Conservation (phyloP, 257 asterid genomes). For the Cruciata laevipes region DNA sequence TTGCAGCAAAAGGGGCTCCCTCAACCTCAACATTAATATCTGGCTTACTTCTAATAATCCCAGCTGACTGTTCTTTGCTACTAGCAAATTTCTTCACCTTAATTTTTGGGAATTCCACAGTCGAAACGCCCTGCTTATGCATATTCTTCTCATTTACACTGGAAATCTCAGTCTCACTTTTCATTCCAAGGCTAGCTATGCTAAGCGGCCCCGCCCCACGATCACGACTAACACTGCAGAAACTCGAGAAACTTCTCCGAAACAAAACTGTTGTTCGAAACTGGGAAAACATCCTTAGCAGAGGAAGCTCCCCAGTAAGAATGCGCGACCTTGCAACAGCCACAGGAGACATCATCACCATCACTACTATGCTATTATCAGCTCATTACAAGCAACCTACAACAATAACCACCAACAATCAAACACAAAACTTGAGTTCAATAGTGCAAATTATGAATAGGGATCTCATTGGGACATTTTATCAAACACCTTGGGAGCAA, state of each 20-base stretch:
- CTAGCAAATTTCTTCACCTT: constrained; percentile 36
- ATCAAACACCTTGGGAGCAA: constrained; percentile 32
- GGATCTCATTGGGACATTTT: constrained; percentile 23
- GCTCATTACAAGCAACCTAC: constrained; percentile 14
- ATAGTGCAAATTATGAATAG: neutral
- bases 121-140: constrained; percentile 44
- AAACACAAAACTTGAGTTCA: constrained; percentile 1
- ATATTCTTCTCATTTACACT: constrained; percentile 44
- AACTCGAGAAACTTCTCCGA: neutral
- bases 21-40: constrained; percentile 23
- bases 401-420: neutral
- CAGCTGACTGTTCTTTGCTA: constrained; percentile 21
- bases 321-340: constrained; percentile 21
- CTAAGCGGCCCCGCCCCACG: constrained; percentile 52
- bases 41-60: constrained; percentile 30
- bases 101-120: constrained; percentile 52
- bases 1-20: constrained; percentile 68
- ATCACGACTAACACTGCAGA: constrained; percentile 14
- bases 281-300: constrained; percentile 8
- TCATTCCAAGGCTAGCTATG: constrained; percentile 61
- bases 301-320: constrained; percentile 16
- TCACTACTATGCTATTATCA: neutral
- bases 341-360: constrained; percentile 39
- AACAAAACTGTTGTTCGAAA: constrained; percentile 6
- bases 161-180: constrained; percentile 23